Conservation (phyloP, 2,329 filamentous ascomycete genomes). For the Sporothrix pseudoabietina region DNA sequence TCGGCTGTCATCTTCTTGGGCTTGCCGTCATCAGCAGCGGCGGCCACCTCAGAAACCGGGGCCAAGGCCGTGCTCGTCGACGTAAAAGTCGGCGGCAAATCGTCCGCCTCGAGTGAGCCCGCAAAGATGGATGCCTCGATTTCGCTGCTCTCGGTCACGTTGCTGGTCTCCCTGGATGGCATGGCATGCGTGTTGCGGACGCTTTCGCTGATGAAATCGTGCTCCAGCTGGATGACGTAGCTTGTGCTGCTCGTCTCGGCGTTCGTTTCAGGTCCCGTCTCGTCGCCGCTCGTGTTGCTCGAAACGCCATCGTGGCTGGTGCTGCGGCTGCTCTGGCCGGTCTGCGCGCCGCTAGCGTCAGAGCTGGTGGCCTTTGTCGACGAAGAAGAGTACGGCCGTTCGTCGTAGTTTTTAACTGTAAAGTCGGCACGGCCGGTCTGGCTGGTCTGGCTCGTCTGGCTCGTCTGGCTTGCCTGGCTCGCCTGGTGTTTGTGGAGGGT, state of each 20-base stretch:
- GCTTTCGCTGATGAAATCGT: constrained; percentile 79
- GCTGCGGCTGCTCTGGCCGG: constrained; percentile 54
- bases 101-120: constrained; percentile 4
- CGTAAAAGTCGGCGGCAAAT: constrained; percentile 2
- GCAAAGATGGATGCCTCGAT: constrained; percentile 14
- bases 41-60: background rate
- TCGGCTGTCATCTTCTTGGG: constrained; percentile 84
- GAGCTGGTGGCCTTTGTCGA: constrained; percentile 26
- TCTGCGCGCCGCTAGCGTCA: constrained; percentile 42
- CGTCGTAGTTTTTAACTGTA: background rate
- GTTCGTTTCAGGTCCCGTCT: constrained; percentile 53
- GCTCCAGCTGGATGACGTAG: constrained; percentile 81
- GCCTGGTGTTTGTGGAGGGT: constrained; percentile 3
- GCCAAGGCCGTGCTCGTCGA: background rate
- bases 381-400: constrained; percentile 17
- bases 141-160: constrained; percentile 20
- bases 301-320: constrained; percentile 62
- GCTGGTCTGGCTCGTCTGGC: constrained; percentile 1
- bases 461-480: no score
- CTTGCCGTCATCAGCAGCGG: constrained; percentile 44
- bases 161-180: constrained; percentile 27
- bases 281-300: constrained; percentile 63
- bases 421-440: background rate
- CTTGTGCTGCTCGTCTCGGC: constrained; percentile 66
- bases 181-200: constrained; percentile 46